Base-by-base conservation (phyloP, 2,329 filamentous ascomycete genomes). In the Epichloe festucae region DNA sequence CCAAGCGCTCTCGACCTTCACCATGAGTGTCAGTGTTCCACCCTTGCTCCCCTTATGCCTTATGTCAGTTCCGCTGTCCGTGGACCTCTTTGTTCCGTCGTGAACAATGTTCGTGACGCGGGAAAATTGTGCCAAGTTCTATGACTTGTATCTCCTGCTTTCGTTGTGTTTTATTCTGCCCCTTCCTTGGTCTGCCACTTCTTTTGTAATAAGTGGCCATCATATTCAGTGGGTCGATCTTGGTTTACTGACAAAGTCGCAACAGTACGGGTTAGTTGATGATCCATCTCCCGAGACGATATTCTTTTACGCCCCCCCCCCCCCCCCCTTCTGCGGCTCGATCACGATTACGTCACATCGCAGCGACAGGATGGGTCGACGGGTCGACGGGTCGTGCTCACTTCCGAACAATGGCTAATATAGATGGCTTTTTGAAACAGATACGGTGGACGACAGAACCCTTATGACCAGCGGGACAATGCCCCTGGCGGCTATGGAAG, bases 371-470 rank as follows among this genome's bases (percentile, higher is more conserved):
- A 21, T n/a, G 35, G 12, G 5, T 19, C 31, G 40, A 8, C 14
- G 40, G 8, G 40, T 19, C 27, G 40, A 7, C 17, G 11, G 10
- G 41, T 12, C 19, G 10, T 23, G 17, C 21, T 12, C n/a, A 43
- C 12, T 43, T 3, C 14, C 7, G 3, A 15, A 36, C 5, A 23
- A 38, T 38, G 12, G 31, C 48, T 49, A 15, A 49, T 23, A 10
- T 27, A 2, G 23, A 36, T 21, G n/a, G 4, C 4, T 15, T 39
- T 15, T 39, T 23, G 12, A 17, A 43, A 43, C 62, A 82, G 76
- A 68, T 81, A 81, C 70, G 73, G 75, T 55, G 71, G 70, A 52
- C 67, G 67, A 58, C 65, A 68, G 54, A 81, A 83, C 67, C 79
- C 79, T 51, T 83, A 77, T 60, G 78, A 81, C 61, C 70, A 82